These are phyloP conservation scores for Yamadazyma laniorum DNA, from an alignment of 805 yeast species.

Conservation along the genomic window DNA sequence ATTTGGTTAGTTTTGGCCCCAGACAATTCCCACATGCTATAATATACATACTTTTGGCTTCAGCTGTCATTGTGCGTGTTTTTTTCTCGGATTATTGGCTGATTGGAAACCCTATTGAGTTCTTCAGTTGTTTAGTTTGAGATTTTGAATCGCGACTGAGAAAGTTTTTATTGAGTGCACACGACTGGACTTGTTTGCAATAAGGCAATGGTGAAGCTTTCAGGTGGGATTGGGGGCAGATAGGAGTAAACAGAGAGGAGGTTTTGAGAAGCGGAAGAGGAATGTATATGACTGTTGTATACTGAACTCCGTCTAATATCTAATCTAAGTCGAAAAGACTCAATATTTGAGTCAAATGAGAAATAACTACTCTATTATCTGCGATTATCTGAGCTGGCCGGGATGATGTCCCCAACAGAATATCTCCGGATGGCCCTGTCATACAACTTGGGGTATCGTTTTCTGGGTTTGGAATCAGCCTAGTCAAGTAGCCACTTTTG, in stretches of 20 bases:
- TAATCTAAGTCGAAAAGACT: constrained; percentile 4
- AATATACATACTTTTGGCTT: constrained; percentile 7
- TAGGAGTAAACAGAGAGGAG: no score
- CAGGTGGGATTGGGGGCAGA: no score
- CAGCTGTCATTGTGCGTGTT: not conserved
- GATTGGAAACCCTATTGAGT: no score
- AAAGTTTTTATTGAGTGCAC: not conserved
- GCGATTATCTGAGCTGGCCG: constrained; percentile 23
- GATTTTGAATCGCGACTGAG: not conserved
- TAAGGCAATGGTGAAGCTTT: no score
- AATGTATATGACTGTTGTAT: no score
- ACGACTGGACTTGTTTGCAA: no score
- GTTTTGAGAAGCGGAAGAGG: no score
- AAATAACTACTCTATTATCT: constrained; percentile 31
- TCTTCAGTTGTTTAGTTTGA: not conserved
- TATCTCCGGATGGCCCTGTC: constrained; percentile 6
- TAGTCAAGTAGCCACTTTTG: constrained; percentile 15
- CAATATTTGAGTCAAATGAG: constrained; percentile 19
- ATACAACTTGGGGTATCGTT: constrained; percentile 13
- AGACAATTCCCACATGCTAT: no score
- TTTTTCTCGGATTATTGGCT: no score
- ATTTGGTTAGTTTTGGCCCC: constrained; percentile 1
- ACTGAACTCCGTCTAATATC: no score
- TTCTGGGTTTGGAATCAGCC: constrained; percentile 13
- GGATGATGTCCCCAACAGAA: constrained; percentile 7